A percentile compares a stretch with the other conserved stretches of the same genome.
Evolutionary conservation across 805 yeast genomes (phyloP).

Genomic region (Hanseniaspora nectarophila): DNA sequence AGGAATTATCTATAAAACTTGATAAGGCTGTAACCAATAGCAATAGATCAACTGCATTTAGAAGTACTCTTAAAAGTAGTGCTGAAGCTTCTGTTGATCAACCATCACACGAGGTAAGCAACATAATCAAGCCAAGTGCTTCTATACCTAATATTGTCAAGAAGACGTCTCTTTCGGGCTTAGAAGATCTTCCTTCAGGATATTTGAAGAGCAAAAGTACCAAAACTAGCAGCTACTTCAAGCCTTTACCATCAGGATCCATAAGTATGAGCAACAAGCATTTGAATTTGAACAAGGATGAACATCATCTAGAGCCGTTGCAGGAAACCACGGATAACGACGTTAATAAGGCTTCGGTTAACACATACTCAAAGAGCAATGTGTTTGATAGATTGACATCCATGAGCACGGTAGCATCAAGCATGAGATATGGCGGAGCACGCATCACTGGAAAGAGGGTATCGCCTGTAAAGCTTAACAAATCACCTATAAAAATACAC

Average conservation of each 20-base stretch:
- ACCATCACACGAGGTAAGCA: neutral
- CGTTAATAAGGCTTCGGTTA: neutral
- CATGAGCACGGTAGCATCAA: slow-evolving; percentile 2
- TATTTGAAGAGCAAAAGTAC: neutral
- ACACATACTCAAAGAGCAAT: neutral
- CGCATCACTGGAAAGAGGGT: neutral
- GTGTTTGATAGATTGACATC: slow-evolving; percentile 12
- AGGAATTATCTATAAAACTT: neutral
- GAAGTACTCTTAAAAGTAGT: neutral
- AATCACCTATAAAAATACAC: slow-evolving; percentile 1
- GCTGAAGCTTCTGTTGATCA: neutral
- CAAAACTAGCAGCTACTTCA: slow-evolving; percentile 11
- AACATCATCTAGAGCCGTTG: neutral
- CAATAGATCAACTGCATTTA: neutral
- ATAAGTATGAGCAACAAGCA: slow-evolving; percentile 4
- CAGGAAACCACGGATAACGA: neutral
- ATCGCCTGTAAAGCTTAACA: slow-evolving; percentile 1
- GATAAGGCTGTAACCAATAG: neutral
- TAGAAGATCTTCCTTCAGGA: neutral
- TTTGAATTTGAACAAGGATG: slow-evolving; percentile 3
- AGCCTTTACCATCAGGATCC: slow-evolving; percentile 10
- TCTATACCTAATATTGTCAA: neutral
- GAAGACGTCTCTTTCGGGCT: slow-evolving; percentile 2
- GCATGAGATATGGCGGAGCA: slow-evolving; percentile 1
- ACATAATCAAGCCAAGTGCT: neutral